phyloP scores from a whole-genome alignment of 495 filamentous ascomycete species.

The Penicillium bovifimosum region DNA sequence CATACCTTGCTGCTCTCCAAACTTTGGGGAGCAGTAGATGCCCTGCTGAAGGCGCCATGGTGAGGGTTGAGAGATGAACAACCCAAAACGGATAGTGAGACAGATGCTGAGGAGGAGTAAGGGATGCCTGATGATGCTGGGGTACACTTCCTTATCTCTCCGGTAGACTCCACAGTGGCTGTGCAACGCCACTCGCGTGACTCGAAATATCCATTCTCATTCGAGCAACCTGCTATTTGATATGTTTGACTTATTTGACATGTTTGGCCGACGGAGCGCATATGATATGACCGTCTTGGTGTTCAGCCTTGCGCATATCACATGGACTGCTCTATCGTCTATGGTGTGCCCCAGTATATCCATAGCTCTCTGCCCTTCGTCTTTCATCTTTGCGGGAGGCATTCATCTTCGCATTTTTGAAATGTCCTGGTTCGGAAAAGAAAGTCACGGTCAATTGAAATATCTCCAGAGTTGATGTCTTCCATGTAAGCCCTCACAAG shows the following conservation, averaged over 20 bases:
- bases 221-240: background rate
- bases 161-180: slow-evolving; percentile 21
- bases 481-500: background rate
- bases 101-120: slow-evolving; percentile 15
- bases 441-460: background rate
- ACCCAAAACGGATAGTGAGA: slow-evolving; percentile 5
- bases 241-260: no score
- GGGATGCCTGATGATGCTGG: slow-evolving; percentile 33
- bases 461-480: background rate
- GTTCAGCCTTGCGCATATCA: no score
- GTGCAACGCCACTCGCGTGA: slow-evolving; percentile 33
- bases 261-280: no score
- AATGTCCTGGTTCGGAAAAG: background rate
- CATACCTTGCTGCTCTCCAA: slow-evolving; percentile 60
- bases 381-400: no score
- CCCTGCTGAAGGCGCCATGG: slow-evolving; percentile 62
- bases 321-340: no score
- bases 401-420: no score
- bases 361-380: no score
- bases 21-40: slow-evolving; percentile 67
- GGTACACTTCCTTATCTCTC: slow-evolving; percentile 16
- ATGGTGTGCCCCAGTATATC: no score
- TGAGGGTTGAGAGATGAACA: slow-evolving; percentile 23
- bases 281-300: no score
- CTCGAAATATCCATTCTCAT: background rate